Base-by-base conservation (phyloP, 2,329 filamentous ascomycete species). In the Byssoonygena ceratinophila region DNA sequence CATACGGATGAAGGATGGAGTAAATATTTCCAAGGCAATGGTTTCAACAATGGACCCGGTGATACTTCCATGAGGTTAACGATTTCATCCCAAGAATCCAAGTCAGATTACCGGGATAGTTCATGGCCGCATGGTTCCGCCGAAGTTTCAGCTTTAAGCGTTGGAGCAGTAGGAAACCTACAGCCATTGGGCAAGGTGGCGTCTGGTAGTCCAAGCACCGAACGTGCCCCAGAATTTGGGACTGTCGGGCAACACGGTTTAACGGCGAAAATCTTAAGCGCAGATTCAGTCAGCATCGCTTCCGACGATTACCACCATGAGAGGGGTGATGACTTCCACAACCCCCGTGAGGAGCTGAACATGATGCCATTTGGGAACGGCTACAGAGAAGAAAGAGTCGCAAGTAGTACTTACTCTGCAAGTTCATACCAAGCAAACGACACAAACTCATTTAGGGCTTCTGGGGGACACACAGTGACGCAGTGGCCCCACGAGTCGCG, bases 1-100 rank as follows among this genome's bases (percentile, higher is more conserved):
- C 66, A 64, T 31, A 73, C 72, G 1, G 68, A 74, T 44, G 72
- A 73, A 58, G 72, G 72, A 40, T 76, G 73, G 73, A 66, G 69
- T 55, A 71, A 69, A 50, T 76, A 76, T 59, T 76, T 75, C 59
- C 64, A 71, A 46, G 64, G 68, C 44, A 66, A 69, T 31, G 63
- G 48, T 53, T 16, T 31, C 4, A 36, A 2, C 29, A 45, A 37
- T 51, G 11, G 18, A 23, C 6, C 34, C 14, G 14, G 14, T 11
- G n/a, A 23, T 18, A 56, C 61, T 23, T 60, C 59, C n/a, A 23
- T 57, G 20, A 63, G 54, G 44, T 66, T 52, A 53, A 64, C 55
- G 50, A 57, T 53, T 40, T 61, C 55, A 48, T 64, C 66, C 2
- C 34, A 48, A 16, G 53, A 61, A 6, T 60, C 63, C 2, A 63